Conservation (phyloP, 2,329 filamentous ascomycete species). For the Phialophora verrucosa region DNA sequence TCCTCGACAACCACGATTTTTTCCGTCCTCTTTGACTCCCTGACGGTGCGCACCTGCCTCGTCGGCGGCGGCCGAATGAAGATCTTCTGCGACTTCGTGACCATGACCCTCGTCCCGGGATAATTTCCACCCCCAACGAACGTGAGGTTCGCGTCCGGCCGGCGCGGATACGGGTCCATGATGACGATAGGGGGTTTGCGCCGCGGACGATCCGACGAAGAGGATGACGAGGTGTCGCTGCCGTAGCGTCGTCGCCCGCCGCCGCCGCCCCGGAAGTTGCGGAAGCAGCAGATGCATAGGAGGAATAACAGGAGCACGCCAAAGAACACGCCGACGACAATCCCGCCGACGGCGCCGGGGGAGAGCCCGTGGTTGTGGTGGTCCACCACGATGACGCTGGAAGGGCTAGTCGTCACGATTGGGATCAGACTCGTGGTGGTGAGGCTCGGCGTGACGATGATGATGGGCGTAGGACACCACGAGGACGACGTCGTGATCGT, state of each 20-base stretch:
- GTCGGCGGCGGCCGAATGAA: slow-evolving; percentile 49
- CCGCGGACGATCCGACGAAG: slow-evolving; percentile 12
- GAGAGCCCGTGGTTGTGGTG: slow-evolving; percentile 27
- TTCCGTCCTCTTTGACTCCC: slow-evolving; percentile 58
- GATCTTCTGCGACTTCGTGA: slow-evolving; percentile 27
- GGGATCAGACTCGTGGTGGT: slow-evolving; percentile 20
- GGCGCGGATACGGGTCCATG: slow-evolving; percentile 28
- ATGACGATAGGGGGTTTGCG: slow-evolving; percentile 17
- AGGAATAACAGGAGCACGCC: slow-evolving; percentile 31
- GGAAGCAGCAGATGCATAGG: slow-evolving; percentile 31
- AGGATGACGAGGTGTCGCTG: slow-evolving; percentile 18
- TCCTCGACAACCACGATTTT: slow-evolving; percentile 49
- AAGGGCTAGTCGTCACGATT: slow-evolving; percentile 22
- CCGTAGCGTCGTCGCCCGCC: slow-evolving; percentile 18
- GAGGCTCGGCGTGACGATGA: not conserved
- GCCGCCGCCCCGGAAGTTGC: slow-evolving; percentile 5
- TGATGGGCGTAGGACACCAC: slow-evolving; percentile 19
- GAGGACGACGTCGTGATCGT: slow-evolving; percentile 4
- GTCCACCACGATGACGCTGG: slow-evolving; percentile 22
- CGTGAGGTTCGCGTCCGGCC: slow-evolving; percentile 30
- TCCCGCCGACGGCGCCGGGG: slow-evolving; percentile 31
- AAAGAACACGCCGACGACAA: slow-evolving; percentile 34
- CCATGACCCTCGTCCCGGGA: slow-evolving; percentile 31
- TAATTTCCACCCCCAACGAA: slow-evolving; percentile 33
- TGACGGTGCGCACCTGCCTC: slow-evolving; percentile 63